Evolutionary conservation across 2,329 filamentous ascomycete genomes (phyloP).

Genomic region (Pseudocercospora eumusae): DNA sequence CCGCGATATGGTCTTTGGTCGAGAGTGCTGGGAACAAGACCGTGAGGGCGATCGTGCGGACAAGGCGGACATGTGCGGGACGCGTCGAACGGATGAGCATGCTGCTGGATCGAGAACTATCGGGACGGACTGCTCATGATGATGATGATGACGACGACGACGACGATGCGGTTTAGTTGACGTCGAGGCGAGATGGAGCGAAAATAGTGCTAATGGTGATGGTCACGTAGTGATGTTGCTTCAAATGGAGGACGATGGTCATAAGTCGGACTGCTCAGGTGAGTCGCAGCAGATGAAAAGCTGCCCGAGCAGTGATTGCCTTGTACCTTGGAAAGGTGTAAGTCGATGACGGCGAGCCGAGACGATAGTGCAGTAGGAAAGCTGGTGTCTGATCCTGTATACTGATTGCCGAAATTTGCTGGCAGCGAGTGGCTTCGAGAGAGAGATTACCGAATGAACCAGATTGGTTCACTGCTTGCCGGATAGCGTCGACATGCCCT

Average conservation of each 20-base stretch:
- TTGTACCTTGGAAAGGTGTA: constrained; percentile 14
- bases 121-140: constrained; percentile 7
- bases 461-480: constrained; percentile 25
- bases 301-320: constrained; percentile 12
- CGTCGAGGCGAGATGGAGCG: constrained; percentile 11
- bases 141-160: constrained; percentile 1
- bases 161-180: not conserved
- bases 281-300: constrained; percentile 14
- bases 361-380: constrained; percentile 28
- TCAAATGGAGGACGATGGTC: constrained; percentile 14
- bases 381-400: constrained; percentile 35
- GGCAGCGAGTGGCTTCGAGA: constrained; percentile 22
- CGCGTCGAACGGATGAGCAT: constrained; percentile 1
- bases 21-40: not conserved
- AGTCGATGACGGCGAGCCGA: constrained; percentile 29
- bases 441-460: constrained; percentile 25
- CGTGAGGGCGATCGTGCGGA: not conserved
- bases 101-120: constrained; percentile 11
- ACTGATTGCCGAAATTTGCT: constrained; percentile 32
- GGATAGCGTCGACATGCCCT: constrained; percentile 26
- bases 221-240: constrained; percentile 17
- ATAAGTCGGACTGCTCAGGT: constrained; percentile 14
- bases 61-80: constrained; percentile 6
- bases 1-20: constrained; percentile 5
- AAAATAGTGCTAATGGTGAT: constrained; percentile 9